A percentile compares a stretch with the other conserved stretches of the same genome.
phyloP scores from a whole-genome alignment of 73 alveolate genomes.

The Tetrahymena thermophila region DNA sequence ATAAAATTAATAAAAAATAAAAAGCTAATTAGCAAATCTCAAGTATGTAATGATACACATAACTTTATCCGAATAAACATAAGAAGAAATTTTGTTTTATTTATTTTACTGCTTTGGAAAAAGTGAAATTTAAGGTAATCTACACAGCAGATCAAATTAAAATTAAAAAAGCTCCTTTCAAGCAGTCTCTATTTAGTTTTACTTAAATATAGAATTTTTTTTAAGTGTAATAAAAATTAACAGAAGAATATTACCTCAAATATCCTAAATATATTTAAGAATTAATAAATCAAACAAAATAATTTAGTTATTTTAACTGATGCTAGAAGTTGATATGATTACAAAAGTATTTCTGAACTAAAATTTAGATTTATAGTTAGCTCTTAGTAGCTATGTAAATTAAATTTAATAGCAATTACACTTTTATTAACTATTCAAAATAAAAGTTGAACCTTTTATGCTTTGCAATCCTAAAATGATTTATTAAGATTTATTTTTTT shows the following conservation, averaged over 20 bases:
- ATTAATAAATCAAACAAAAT: neutral
- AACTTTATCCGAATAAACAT: too few relatives aligned
- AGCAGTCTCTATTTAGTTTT: neutral
- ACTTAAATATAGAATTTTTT: neutral
- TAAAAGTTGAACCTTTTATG: neutral
- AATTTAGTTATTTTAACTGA: neutral
- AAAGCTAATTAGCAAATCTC: too few relatives aligned
- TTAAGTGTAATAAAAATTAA: neutral
- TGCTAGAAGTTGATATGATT: neutral
- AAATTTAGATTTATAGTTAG: neutral
- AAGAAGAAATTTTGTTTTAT: neutral
- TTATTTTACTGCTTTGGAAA: neutral
- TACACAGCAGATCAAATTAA: neutral
- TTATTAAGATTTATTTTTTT: neutral
- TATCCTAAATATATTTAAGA: neutral
- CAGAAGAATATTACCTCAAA: neutral
- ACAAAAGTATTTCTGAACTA: neutral
- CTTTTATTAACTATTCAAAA: neutral
- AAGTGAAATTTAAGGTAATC: neutral
- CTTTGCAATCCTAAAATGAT: neutral
- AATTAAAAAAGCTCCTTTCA: neutral
- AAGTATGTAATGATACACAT: too few relatives aligned
- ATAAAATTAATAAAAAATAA: too few relatives aligned
- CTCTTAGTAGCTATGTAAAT: neutral
- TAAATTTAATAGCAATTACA: neutral